Evolutionary conservation across 2,329 filamentous ascomycete species (phyloP), one percentile per base, ranked within the genome.

Genomic region (Ascochyta koolunga): DNA sequence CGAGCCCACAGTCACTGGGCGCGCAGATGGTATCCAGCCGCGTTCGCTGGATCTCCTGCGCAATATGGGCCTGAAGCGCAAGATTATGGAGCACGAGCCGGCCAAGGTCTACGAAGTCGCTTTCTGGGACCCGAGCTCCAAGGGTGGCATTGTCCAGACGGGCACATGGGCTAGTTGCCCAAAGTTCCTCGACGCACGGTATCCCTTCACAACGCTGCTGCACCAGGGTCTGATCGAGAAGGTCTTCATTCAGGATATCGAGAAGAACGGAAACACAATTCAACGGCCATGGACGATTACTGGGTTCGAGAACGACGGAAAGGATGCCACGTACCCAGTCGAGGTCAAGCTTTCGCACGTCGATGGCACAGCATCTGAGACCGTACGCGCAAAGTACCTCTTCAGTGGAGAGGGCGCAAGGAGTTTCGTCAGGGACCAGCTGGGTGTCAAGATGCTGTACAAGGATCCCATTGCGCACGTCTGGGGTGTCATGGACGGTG

Each of bases 11-110:
- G 79, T 86, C 2, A 96, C 91, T 18, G 92, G 92, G 47, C 89
- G 92, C 60, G 93, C 92, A 50, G 92, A 96, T 76, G 92, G 91
- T 58, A 96, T 97, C 53, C 92, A 96, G 77, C 92, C 92, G 32
- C 87, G 93, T 33, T 96, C 92, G 0, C 81, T 96, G 21, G 92
- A 96, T 66, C 83, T 96, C 15, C 81, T 96, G 41, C 86, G 89
- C 46, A 96, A 96, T 70, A 91, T 96, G 88, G 91, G 90, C 1
- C 79, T 96, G 52, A 96, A 96, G 78, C 85, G 90, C 38, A 86
- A 86, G 50, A 90, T 96, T 69, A 96, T 96, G 91, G 89, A 87
- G 18, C 83, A 93, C 69, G 86, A 92, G 60, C 93, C 93, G 6
- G 92, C 92, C 1, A 91, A 90, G 67, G 91, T 97, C 22, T 96